Evolutionary conservation across 495 filamentous ascomycete genomes (phyloP).

Genomic region (Trichocladium uniseriatum): DNA sequence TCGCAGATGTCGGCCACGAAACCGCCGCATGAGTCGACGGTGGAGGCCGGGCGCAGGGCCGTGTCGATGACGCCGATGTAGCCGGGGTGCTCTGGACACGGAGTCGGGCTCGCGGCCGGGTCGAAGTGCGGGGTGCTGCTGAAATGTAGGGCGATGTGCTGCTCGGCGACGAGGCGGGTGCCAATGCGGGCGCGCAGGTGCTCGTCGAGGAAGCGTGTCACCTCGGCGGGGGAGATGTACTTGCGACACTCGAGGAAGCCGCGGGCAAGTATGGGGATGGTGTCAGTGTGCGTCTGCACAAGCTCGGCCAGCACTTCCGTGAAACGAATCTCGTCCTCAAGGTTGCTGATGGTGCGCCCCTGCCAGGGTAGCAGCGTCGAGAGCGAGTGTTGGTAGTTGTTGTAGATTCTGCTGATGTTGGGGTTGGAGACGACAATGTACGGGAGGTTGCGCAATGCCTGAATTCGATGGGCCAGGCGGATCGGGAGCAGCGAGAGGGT

Average conservation of each 20-base stretch:
- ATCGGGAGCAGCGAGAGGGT: constrained; percentile 86
- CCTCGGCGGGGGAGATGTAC: constrained; percentile 70
- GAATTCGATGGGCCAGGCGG: constrained; percentile 88
- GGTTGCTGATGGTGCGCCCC: constrained; percentile 60
- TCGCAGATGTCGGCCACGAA: constrained; percentile 96
- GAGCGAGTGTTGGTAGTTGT: constrained; percentile 87
- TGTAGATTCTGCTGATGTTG: constrained; percentile 83
- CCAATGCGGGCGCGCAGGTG: constrained; percentile 91
- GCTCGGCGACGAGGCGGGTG: constrained; percentile 87
- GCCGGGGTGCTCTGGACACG: constrained; percentile 47
- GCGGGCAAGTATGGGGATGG: constrained; percentile 82
- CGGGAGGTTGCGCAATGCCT: constrained; percentile 83
- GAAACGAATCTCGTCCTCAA: constrained; percentile 84
- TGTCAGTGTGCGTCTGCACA: constrained; percentile 86
- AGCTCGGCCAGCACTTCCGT: constrained; percentile 87
- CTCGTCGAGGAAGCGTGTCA: constrained; percentile 85
- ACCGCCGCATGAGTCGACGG: constrained; percentile 70
- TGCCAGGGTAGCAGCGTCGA: constrained; percentile 82
- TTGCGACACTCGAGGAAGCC: constrained; percentile 87
- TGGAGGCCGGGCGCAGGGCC: constrained; percentile 67
- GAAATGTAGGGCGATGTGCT: constrained; percentile 89
- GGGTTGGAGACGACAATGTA: constrained; percentile 97
- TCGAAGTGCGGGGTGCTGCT: constrained; percentile 62
- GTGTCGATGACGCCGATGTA: constrained; percentile 99
- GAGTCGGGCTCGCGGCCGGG: constrained; percentile 31